These are phyloP conservation scores for Boeremia lycopersici DNA, from an alignment of 2,329 filamentous ascomycete species.

Conservation along the genomic window DNA sequence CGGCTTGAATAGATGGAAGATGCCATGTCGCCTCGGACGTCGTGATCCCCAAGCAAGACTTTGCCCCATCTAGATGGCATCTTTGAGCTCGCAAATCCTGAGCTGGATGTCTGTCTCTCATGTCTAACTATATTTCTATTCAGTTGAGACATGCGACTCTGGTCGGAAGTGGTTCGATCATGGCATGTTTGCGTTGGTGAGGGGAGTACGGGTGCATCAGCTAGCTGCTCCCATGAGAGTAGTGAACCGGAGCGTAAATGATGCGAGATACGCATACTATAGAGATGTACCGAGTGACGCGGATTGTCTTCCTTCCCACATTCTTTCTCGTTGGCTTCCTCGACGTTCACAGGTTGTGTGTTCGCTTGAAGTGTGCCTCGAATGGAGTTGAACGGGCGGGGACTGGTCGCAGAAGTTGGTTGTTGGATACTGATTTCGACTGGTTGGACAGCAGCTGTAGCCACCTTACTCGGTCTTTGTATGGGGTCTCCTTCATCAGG, in stretches of 20 bases:
- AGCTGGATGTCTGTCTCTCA: slow-evolving; percentile 43
- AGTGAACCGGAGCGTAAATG: slow-evolving; percentile 52
- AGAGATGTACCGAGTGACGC: slow-evolving; percentile 48
- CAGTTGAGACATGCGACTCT: slow-evolving; percentile 23
- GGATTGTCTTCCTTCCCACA: slow-evolving; percentile 23
- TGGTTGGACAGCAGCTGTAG: not conserved
- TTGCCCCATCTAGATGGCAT: slow-evolving; percentile 48
- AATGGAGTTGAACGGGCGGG: slow-evolving; percentile 25
- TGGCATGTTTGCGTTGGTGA: slow-evolving; percentile 18
- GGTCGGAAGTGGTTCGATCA: slow-evolving; percentile 27
- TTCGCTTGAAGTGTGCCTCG: slow-evolving; percentile 17
- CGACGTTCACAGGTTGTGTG: not conserved
- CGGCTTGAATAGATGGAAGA: slow-evolving; percentile 51
- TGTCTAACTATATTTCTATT: slow-evolving; percentile 23
- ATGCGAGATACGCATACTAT: slow-evolving; percentile 53
- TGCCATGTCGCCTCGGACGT: slow-evolving; percentile 24
- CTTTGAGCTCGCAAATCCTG: slow-evolving; percentile 44
- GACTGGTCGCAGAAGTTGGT: slow-evolving; percentile 21
- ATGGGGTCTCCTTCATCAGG: not conserved
- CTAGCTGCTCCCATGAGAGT: slow-evolving; percentile 44
- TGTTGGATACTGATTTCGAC: slow-evolving; percentile 31
- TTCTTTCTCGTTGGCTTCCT: not conserved
- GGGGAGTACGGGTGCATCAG: slow-evolving; percentile 28
- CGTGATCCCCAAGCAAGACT: slow-evolving; percentile 28
- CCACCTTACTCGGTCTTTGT: not conserved